These are phyloP conservation scores for Lasiosphaeria hispida DNA, from an alignment of 495 filamentous ascomycete species.

Conservation along the genomic window DNA sequence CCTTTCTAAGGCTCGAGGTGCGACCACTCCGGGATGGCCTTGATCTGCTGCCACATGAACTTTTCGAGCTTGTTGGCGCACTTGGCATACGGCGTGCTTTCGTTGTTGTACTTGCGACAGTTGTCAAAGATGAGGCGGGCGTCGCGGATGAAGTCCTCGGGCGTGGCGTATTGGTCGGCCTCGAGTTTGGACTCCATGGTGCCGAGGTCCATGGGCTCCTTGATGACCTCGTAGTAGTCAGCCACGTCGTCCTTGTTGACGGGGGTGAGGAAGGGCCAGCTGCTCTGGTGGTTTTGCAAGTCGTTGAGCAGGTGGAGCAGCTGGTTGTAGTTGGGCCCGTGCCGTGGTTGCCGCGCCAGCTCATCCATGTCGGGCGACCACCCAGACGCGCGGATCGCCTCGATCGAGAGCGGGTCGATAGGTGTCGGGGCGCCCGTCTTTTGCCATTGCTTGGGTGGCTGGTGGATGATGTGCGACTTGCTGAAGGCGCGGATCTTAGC, in stretches of 20 bases:
- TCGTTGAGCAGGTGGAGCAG: slow-evolving; percentile 91
- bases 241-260: slow-evolving; percentile 93
- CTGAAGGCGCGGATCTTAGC: slow-evolving; percentile 92
- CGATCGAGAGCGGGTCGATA: slow-evolving; percentile 78
- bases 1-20: slow-evolving; percentile 48
- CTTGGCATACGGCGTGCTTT: slow-evolving; percentile 92
- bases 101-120: slow-evolving; percentile 93
- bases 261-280: slow-evolving; percentile 92
- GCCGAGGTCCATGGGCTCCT: slow-evolving; percentile 93
- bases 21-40: slow-evolving; percentile 96
- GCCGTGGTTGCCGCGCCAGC: slow-evolving; percentile 90
- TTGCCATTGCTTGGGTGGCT: slow-evolving; percentile 81
- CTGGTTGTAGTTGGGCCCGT: slow-evolving; percentile 94
- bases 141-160: slow-evolving; percentile 91
- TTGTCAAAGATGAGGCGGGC: slow-evolving; percentile 92
- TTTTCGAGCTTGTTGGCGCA: slow-evolving; percentile 94
- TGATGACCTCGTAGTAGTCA: slow-evolving; percentile 98
- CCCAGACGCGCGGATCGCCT: slow-evolving; percentile 81
- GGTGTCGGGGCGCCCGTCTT: slow-evolving; percentile 53
- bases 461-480: slow-evolving; percentile 83
- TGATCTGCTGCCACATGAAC: slow-evolving; percentile 93
- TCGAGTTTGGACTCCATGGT: slow-evolving; percentile 97
- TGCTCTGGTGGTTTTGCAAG: slow-evolving; percentile 85
- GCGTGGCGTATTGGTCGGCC: slow-evolving; percentile 84
- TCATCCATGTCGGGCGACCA: slow-evolving; percentile 99